Evolutionary conservation across 2,329 filamentous ascomycete genomes (phyloP).

Genomic region (Clarireedia monteithiana): DNA sequence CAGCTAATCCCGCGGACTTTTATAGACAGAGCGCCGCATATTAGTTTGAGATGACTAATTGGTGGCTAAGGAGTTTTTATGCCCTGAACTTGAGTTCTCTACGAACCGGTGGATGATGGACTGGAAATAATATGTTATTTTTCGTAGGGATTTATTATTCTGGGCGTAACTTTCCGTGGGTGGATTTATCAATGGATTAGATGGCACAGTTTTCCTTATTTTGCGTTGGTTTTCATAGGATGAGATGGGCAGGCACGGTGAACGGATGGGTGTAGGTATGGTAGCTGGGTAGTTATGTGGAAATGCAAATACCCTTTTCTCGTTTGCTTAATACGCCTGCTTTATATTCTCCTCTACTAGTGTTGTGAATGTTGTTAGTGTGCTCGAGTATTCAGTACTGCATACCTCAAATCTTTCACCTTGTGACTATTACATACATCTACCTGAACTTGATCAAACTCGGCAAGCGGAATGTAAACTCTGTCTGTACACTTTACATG

Average conservation of each 20-base stretch:
- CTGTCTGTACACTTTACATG: too few species aligned
- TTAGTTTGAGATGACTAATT: slow-evolving; percentile 9
- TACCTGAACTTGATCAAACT: too few species aligned
- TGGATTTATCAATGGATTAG: background rate
- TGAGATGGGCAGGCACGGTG: background rate
- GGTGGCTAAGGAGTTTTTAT: background rate
- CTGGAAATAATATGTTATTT: background rate
- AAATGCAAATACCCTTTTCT: too few species aligned
- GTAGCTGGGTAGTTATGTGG: too few species aligned
- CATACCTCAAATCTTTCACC: too few species aligned
- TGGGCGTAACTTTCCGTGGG: background rate
- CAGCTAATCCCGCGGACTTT: slow-evolving; percentile 38
- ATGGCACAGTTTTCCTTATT: background rate
- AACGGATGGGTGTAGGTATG: background rate
- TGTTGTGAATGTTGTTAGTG: too few species aligned
- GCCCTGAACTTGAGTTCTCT: background rate
- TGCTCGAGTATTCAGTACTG: too few species aligned
- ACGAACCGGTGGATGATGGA: background rate
- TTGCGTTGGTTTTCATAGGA: background rate
- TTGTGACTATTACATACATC: too few species aligned
- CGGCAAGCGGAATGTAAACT: too few species aligned
- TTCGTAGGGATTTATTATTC: background rate
- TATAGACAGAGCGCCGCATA: slow-evolving; percentile 40
- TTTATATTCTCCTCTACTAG: too few species aligned
- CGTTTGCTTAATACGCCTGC: too few species aligned